Evolutionary conservation across 805 yeast genomes (phyloP).

Genomic region (Myxozyma melibiosi): DNA sequence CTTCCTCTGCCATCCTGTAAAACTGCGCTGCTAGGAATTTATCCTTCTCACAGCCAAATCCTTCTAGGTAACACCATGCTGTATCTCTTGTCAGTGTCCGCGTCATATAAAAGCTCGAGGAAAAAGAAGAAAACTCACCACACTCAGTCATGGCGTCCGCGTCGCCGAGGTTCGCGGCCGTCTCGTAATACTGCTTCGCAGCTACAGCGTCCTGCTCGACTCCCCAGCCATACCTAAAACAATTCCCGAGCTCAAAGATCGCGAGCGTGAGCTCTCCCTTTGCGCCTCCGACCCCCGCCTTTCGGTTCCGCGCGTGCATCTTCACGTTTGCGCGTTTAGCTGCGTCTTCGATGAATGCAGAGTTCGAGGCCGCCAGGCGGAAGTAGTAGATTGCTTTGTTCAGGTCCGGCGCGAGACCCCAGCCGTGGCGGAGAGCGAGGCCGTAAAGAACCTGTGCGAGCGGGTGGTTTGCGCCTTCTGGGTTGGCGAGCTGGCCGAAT

Average conservation of each 20-base stretch:
- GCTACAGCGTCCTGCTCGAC: slow-evolving; percentile 36
- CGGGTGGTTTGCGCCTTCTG: slow-evolving; percentile 34
- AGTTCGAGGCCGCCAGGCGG: slow-evolving; percentile 35
- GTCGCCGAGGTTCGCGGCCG: slow-evolving; percentile 41
- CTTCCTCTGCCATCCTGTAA: slow-evolving; percentile 39
- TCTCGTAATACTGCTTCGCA: slow-evolving; percentile 39
- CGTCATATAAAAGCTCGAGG: not conserved
- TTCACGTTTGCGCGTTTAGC: slow-evolving; percentile 12
- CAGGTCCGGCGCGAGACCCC: slow-evolving; percentile 38
- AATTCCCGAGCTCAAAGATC: slow-evolving; percentile 41
- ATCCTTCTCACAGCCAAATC: slow-evolving; percentile 39
- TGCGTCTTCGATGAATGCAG: slow-evolving; percentile 34
- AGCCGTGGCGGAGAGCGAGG: slow-evolving; percentile 40
- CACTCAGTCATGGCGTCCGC: slow-evolving; percentile 40
- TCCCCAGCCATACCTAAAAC: slow-evolving; percentile 43
- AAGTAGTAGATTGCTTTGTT: slow-evolving; percentile 35
- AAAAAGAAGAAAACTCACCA: slow-evolving; percentile 4
- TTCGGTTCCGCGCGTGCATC: slow-evolving; percentile 14
- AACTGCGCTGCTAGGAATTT: slow-evolving; percentile 42
- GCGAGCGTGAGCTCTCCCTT: slow-evolving; percentile 38
- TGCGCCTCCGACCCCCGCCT: slow-evolving; percentile 28
- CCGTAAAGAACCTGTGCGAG: slow-evolving; percentile 42
- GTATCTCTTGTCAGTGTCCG: not conserved
- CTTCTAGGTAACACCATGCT: slow-evolving; percentile 36
- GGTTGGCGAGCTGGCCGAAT: slow-evolving; percentile 37